A percentile compares a stretch with the other conserved stretches of the same genome.
Evolutionary conservation across 495 filamentous ascomycete species (phyloP).

Genomic region (Penicillium riverlandense): DNA sequence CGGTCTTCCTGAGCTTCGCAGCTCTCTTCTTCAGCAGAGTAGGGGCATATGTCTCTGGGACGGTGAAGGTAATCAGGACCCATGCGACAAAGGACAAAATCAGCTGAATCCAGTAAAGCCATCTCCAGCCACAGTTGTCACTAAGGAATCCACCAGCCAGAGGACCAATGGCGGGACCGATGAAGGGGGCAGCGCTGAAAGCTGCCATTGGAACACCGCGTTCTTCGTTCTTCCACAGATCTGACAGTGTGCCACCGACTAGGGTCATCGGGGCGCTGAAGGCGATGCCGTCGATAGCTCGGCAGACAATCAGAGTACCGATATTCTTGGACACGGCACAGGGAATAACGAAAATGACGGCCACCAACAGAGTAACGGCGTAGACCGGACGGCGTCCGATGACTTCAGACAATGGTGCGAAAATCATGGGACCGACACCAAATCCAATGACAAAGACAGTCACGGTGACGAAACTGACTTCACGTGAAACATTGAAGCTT

Average conservation of each 20-base stretch:
- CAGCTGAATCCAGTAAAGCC: constrained; percentile 80
- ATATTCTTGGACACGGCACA: constrained; percentile 71
- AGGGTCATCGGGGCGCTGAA: constrained; percentile 81
- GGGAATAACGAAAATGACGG: constrained; percentile 71
- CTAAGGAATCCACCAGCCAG: constrained; percentile 69
- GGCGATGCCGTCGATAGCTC: constrained; percentile 70
- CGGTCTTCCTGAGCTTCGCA: constrained; percentile 56
- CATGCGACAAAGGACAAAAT: constrained; percentile 62
- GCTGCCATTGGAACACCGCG: constrained; percentile 82
- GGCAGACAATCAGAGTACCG: constrained; percentile 62
- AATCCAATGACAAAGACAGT: constrained; percentile 76
- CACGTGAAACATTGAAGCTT: constrained; percentile 55
- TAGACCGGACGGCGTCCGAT: constrained; percentile 64
- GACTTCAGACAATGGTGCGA: constrained; percentile 71
- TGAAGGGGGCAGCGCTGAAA: constrained; percentile 71
- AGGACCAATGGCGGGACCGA: constrained; percentile 67
- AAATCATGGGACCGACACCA: constrained; percentile 73
- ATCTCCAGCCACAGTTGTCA: constrained; percentile 66
- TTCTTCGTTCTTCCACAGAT: constrained; percentile 76
- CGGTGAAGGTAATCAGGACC: constrained; percentile 68
- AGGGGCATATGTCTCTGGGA: constrained; percentile 75
- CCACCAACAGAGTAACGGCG: constrained; percentile 43
- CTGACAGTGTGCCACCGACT: constrained; percentile 73
- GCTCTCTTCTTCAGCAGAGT: constrained; percentile 60
- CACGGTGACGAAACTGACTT: constrained; percentile 60